Base-by-base conservation (phyloP, 1,139 yeast genomes). In the Protomyces macrosporus region DNA sequence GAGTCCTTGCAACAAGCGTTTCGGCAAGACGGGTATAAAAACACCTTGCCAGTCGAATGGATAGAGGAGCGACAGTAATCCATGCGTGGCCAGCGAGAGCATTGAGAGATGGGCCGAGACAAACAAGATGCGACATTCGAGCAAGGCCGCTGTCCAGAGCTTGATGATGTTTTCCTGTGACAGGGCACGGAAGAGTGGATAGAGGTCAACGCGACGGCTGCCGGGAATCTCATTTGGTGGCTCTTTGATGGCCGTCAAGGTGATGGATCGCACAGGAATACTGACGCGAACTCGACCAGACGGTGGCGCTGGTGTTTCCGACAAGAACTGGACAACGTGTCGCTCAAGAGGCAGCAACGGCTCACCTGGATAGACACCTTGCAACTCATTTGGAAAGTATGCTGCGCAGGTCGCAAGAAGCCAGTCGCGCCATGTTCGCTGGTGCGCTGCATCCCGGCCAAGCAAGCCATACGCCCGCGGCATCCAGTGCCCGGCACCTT, bases 1-100 rank as follows among this genome's bases (percentile, higher is more conserved):
- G 12, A 67, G 66, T 37, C 69, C 67, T 10, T 65, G 55, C 4
- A 62, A 34, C 45, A 67, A 57, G 12, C 69, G 56, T 5, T 59
- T 23, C 2, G 68, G 69, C 14, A 67, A 60, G n/a, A 67, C 67
- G 6, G 69, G 69, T 14, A 67, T 67, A 35, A 48, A 67, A n/a
- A 67, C 67, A 6, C 67, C 66, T 34, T 60, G 69, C 69, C 69
- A 67, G 16, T 48, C 56, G n/a, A 67, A 40, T 7, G 69, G 69
- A 32, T 58, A 67, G 9, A 67, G 45, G 10, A 67, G 53, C 16
- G 59, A 48, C 6, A 48, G 45, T 3, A 67, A 56, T 7, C 69
- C 68, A 9, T 59, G 61, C 5, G 69, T 56, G 6, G 65, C 67
- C 6, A 51, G 53, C 0, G 66, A 53, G 34, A 67, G 67, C 62